Conservation (phyloP, 805 yeast genomes). For the Candida hungchunana region DNA sequence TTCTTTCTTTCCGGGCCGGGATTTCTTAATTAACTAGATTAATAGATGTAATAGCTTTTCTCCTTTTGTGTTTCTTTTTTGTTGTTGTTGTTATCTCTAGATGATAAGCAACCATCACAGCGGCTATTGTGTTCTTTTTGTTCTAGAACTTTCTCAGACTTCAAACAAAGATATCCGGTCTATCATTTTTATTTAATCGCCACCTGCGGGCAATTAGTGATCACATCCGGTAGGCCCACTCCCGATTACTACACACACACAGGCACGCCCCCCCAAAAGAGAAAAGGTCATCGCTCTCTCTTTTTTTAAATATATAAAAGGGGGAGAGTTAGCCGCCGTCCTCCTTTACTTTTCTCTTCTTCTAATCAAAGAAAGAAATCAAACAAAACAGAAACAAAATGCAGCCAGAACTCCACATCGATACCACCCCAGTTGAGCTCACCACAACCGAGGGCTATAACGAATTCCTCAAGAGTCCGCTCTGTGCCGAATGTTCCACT, state of each 20-base stretch:
- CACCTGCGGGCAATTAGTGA: not conserved
- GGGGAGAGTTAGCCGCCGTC: not conserved
- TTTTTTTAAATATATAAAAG: constrained; percentile 1
- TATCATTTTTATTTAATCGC: too few relatives aligned
- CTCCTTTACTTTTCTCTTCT: not conserved
- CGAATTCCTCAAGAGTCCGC: constrained; percentile 34
- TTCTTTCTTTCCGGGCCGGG: too few relatives aligned
- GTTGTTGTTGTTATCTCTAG: too few relatives aligned
- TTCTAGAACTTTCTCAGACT: too few relatives aligned
- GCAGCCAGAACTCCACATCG: constrained; percentile 13
- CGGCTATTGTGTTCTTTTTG: too few relatives aligned
- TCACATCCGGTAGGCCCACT: not conserved
- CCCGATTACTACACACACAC: not conserved
- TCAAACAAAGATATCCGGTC: too few relatives aligned
- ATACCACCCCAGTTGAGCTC: constrained; percentile 35
- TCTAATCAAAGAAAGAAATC: not conserved
- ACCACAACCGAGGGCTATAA: constrained; percentile 37
- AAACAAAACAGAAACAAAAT: not conserved
- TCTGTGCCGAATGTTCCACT: constrained; percentile 28
- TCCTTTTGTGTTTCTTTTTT: too few relatives aligned
- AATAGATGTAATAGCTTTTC: too few relatives aligned
- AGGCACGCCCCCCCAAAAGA: not conserved
- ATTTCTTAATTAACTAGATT: too few relatives aligned
- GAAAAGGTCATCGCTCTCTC: not conserved
- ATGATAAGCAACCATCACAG: too few relatives aligned